phyloP scores from a whole-genome alignment of 1,284 basidiomycete genomes.

The Microbotryomycetes sp. region DNA sequence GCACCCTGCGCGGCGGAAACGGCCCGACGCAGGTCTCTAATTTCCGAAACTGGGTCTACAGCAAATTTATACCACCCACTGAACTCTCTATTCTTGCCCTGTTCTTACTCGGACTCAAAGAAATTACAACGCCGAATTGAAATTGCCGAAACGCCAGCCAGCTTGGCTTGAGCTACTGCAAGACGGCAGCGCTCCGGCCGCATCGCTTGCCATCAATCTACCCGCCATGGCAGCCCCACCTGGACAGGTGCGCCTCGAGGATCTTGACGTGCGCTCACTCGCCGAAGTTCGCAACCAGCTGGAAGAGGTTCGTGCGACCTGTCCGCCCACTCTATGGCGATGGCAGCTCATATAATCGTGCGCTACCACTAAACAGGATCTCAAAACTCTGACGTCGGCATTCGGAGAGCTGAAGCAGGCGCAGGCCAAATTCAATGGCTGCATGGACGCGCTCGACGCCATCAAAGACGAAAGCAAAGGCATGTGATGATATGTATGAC shows the following conservation, averaged over 20 bases:
- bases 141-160: too few species aligned
- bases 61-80: too few species aligned
- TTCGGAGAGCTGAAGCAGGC: slow-evolving; percentile 89
- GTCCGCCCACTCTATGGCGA: neutral
- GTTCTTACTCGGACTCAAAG: too few species aligned
- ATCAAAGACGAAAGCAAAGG: slow-evolving; percentile 67
- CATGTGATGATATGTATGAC: slow-evolving; percentile 39
- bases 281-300: slow-evolving; percentile 78
- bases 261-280: slow-evolving; percentile 55
- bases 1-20: too few species aligned
- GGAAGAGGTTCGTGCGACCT: slow-evolving; percentile 57
- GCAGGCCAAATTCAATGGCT: slow-evolving; percentile 83
- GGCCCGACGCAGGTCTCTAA: too few species aligned
- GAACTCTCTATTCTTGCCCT: too few species aligned
- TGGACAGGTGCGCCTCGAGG: slow-evolving; percentile 27
- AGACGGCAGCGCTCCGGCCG: too few species aligned
- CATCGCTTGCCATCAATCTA: too few species aligned
- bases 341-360: neutral
- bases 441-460: slow-evolving; percentile 73
- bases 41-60: too few species aligned
- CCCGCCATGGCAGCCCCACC: slow-evolving; percentile 2
- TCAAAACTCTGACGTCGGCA: slow-evolving; percentile 83
- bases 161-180: too few species aligned
- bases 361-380: too few species aligned
- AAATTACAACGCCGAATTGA: too few species aligned